Base-by-base conservation (phyloP, 129 eudicot species). In the Flaveria bidentis region DNA sequence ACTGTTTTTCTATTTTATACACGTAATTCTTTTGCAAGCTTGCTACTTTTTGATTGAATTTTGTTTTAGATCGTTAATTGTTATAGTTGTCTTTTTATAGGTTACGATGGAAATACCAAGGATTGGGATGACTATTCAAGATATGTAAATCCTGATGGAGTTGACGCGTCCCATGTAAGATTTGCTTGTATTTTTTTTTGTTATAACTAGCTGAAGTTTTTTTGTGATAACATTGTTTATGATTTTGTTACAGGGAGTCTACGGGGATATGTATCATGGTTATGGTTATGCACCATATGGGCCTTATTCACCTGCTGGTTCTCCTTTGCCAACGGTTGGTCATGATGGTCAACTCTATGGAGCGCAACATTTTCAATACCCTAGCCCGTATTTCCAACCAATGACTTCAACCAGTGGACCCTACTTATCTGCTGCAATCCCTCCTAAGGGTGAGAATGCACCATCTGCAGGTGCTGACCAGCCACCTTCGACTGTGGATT, bases 281-380 rank as follows among this genome's bases (percentile, higher is more conserved):
- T 90, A 84, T 69, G 89, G 93, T 60, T 90, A 90, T 84, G 83
- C 92, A 36, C 86, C 93, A 2, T 90, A 87, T 75, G 87, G 82
- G 2, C 90, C 92, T 17, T 90, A 90, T 70, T 87, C 96, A 1
- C 93, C 96, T 16, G 91, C 89, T 56, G 72, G 65, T 47, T 79
- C 96, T 15, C 92, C 93, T 17, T 84, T 87, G 50, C 93, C 96
- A 23, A 20, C 60, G 5, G 56, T 51, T 51, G 44, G 22, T 67
- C 3, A 84, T 30, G 96, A 90, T 84, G 88, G 84, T 20, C 90
- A 90, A 78, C 49, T 86, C 11, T 90, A 87, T 72, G 93, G 91
- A 22, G 86, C 88, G 30, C 92, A 87, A 14, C 90, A 85, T 41
- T 90, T 85, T 74, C 96, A 90, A 72, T 90, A 90, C 71, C 87